Evolutionary conservation across 2,329 filamentous ascomycete species (phyloP), one percentile per base, ranked within the genome.

Genomic region (Xylaria sp.): DNA sequence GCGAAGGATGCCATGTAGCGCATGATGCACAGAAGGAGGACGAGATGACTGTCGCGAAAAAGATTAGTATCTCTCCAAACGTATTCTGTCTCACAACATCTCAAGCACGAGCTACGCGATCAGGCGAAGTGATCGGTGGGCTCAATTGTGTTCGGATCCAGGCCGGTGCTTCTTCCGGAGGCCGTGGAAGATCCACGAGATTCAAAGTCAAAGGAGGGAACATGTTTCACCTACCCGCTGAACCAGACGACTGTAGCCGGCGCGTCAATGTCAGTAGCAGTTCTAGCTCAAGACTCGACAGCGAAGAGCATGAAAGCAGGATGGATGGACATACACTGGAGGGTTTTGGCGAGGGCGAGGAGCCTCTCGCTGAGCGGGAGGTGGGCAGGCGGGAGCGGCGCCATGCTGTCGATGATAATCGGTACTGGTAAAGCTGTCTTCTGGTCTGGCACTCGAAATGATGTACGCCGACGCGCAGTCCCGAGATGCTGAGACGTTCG

Each of bases 1-100:
- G 97, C 77, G 80, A 91, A 96, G 53, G 92, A 95, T 63, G 97
- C 76, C 65, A 81, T 78, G 76, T 97, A 99, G 73, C 92, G 89
- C 71, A 89, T 74, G 55, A 93, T 91, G 71, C 86, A 88, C 68
- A 96, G 78, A 67, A 99, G 88, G 63, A 97, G 85, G 46, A 88
- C 89, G 62, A 97, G 79, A 74, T 99, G 94, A 68, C 93, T 96
- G 70, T 55, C 48, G 42, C 34, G 39, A 37, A 63, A 52, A 18
- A 35, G 1, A 18, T 65, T 53, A 63, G 61, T 51, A 47, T 54
- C 44, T 30, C 4, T 55, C 11, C 3, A 10, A 13, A 13, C n/a
- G 23, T 18, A 37, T 9, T 16, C 10, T 7, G 4, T 30, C 30
- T 9, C 11, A 5, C 16, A 5, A 1, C 13, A 10, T 35, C 8